Conservation (phyloP, 768 basidiomycete genomes). For the Postia placenta region DNA sequence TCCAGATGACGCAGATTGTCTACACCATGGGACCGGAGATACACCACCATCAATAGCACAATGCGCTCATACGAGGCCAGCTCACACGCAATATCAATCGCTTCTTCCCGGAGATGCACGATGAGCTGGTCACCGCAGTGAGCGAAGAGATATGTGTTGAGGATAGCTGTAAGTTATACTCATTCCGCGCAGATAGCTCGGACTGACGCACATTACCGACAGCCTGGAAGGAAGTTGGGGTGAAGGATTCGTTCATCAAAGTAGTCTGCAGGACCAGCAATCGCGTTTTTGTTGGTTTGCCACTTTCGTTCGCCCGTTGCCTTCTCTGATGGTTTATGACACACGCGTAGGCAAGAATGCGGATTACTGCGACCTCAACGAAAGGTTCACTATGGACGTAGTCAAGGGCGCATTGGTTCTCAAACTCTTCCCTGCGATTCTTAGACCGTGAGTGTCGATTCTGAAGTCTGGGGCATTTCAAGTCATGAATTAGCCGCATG, state of each 20-base stretch:
- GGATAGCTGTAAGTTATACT: conserved; percentile 4
- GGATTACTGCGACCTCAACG: conserved; percentile 33
- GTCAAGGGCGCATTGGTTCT: conserved; percentile 27
- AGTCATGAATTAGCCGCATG: background rate
- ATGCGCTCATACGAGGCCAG: conserved; percentile 21
- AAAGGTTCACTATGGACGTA: conserved; percentile 31
- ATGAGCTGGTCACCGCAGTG: conserved; percentile 39
- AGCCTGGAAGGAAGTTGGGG: conserved; percentile 32
- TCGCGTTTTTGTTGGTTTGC: conserved; percentile 39
- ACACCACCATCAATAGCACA: conserved; percentile 24
- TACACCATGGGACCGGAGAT: conserved; percentile 33
- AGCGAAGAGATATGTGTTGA: conserved; percentile 27
- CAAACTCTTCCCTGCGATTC: conserved; percentile 31
- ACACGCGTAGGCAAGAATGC: conserved; percentile 37
- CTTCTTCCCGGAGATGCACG: conserved; percentile 34
- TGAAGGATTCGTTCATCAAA: conserved; percentile 24
- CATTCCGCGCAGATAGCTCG: background rate
- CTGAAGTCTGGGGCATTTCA: too few relatives aligned
- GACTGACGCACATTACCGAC: background rate
- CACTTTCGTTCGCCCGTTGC: conserved; percentile 23
- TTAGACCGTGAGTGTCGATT: conserved; percentile 36
- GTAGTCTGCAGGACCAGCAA: conserved; percentile 35
- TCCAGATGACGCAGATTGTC: conserved; percentile 30
- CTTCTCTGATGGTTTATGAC: too few relatives aligned
- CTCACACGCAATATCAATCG: conserved; percentile 32